A percentile compares a stretch with the other conserved stretches of the same genome.
Conservation (phyloP, 2,329 filamentous ascomycete species). For the Aspergillus calidoustus region DNA sequence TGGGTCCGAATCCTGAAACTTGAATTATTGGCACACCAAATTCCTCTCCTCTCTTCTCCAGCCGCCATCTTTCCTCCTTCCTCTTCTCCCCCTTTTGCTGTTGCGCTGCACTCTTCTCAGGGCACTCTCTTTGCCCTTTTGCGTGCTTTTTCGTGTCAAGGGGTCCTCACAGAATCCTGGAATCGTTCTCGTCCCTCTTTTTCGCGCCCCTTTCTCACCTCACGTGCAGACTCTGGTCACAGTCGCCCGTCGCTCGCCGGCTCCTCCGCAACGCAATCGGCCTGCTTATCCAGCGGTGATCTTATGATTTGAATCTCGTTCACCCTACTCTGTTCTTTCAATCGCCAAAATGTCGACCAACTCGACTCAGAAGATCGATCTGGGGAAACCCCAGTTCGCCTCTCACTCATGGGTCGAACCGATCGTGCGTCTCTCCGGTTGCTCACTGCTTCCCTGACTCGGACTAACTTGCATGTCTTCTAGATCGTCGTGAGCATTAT, state of each 20-base stretch:
- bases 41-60: neutral
- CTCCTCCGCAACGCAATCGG: neutral
- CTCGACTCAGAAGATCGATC: slow-evolving; percentile 25
- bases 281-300: too few relatives aligned
- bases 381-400: slow-evolving; percentile 42
- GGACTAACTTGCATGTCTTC: neutral
- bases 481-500: slow-evolving; percentile 58
- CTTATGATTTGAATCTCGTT: neutral
- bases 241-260: neutral
- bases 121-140: slow-evolving; percentile 1
- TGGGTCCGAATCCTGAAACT: neutral
- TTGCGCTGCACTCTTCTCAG: neutral
- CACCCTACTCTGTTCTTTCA: neutral
- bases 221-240: neutral
- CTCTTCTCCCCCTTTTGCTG: neutral
- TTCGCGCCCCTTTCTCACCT: neutral
- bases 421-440: slow-evolving; percentile 30
- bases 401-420: slow-evolving; percentile 43
- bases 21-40: neutral
- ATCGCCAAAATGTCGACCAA: neutral
- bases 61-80: neutral
- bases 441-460: neutral
- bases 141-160: neutral
- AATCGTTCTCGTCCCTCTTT: neutral
- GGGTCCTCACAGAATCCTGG: neutral